phyloP scores from a whole-genome alignment of 768 basidiomycete species.

The Psilocybe tampanensis region DNA sequence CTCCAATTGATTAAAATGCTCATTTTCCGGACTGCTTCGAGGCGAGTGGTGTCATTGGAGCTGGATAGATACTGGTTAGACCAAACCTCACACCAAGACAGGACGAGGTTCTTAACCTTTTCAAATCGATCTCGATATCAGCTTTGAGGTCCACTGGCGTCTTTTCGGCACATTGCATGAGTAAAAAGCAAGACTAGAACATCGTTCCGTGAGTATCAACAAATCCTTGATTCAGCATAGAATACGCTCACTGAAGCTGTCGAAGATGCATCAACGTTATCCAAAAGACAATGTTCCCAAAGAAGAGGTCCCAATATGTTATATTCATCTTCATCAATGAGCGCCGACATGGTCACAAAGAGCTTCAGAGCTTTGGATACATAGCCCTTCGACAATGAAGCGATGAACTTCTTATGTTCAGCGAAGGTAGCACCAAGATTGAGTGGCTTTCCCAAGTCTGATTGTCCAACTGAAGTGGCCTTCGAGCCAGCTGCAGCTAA shows the following conservation, averaged over 20 bases:
- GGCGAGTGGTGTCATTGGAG: slow-evolving; percentile 46
- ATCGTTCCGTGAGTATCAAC: too few species aligned
- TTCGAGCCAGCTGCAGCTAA: slow-evolving; percentile 15
- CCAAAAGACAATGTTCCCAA: slow-evolving; percentile 56
- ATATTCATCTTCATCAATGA: slow-evolving; percentile 53
- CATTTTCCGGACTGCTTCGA: slow-evolving; percentile 57
- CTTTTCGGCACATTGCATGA: slow-evolving; percentile 78
- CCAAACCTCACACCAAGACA: neutral
- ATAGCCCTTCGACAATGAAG: slow-evolving; percentile 48
- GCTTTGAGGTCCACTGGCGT: slow-evolving; percentile 47
- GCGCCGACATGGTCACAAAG: slow-evolving; percentile 61
- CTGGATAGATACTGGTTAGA: slow-evolving; percentile 30
- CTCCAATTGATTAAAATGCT: slow-evolving; percentile 65
- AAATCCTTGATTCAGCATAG: too few species aligned
- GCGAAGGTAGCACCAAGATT: slow-evolving; percentile 38
- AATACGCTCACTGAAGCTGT: slow-evolving; percentile 50
- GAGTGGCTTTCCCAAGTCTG: slow-evolving; percentile 20
- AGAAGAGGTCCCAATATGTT: slow-evolving; percentile 52
- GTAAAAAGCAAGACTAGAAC: slow-evolving; percentile 58
- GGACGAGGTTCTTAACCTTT: slow-evolving; percentile 43
- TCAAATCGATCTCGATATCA: slow-evolving; percentile 55
- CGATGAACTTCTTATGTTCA: slow-evolving; percentile 39
- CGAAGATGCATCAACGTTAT: slow-evolving; percentile 39
- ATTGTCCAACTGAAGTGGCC: neutral
- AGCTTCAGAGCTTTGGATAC: slow-evolving; percentile 53